Base-by-base conservation (phyloP, 2,329 filamentous ascomycete genomes). In the Ilyonectria destructans region DNA sequence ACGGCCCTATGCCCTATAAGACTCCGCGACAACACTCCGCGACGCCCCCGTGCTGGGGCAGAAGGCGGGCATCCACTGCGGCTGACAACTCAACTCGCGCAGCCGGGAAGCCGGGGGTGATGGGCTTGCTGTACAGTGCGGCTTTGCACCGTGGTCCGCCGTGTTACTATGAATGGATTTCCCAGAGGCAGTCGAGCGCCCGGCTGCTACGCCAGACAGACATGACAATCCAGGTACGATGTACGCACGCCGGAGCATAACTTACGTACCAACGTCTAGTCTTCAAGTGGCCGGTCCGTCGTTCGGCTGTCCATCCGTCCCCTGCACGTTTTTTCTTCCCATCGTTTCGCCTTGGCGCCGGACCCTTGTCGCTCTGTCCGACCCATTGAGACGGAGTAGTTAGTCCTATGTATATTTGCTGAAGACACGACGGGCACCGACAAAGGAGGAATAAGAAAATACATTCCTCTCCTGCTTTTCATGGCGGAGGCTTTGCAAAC, bases 1-100 rank as follows among this genome's bases (percentile, higher is more conserved):
- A 58, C 64, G 54, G 63, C 64, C 58, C 52, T 62, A 66, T 52
- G 58, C 64, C 64, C 64, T 66, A 66, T 66, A 52, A 51, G 58
- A 66, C 52, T 60, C 46, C 46, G 23, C 56, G 29, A 40, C 59
- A 40, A 12, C 4, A 21, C 59, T 29, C 23, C 23, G 17, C 46
- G 46, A 51, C 46, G 15, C 33, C 35, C 58, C 59, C 31, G 40
- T 29, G 40, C 31, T 21, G 19, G 49, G 43, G 46, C 31, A 10
- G 49, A 65, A 49, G 35, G 57, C 29, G 62, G 57, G 33, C 33
- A 35, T 49, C 57, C 56, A 58, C 62, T 65, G 62, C 62, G 62
- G 62, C 62, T 65, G 62, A 60, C 62, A 65, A 60, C 62, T 37
- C 43, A 62, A 57, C 49, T 35, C 26, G 54, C 45, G 58, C 37